Conservation (phyloP, 352 stramenopile genomes). For the Thalassiosira sp. region DNA sequence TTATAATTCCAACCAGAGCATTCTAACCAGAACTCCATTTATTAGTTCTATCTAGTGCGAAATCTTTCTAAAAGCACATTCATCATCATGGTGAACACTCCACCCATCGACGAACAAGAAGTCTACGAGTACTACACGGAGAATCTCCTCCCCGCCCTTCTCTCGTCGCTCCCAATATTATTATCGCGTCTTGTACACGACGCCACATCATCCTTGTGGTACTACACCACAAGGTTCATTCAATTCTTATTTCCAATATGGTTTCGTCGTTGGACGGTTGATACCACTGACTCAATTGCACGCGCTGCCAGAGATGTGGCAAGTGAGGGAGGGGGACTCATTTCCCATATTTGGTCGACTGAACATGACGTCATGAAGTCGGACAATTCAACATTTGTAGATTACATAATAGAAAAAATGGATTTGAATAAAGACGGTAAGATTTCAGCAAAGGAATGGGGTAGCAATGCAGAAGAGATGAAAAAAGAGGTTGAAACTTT, state of each 20-base stretch:
- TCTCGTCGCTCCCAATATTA: slow-evolving; percentile 61
- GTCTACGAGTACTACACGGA: slow-evolving; percentile 64
- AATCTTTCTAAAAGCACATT: neutral
- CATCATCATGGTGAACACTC: neutral
- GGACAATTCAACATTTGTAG: slow-evolving; percentile 35
- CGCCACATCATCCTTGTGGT: slow-evolving; percentile 3
- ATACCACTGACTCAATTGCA: slow-evolving; percentile 29
- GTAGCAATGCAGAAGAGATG: slow-evolving; percentile 45
- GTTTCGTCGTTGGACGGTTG: slow-evolving; percentile 38
- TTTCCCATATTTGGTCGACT: slow-evolving; percentile 27
- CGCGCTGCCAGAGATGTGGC: slow-evolving; percentile 24
- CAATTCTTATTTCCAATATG: slow-evolving; percentile 58
- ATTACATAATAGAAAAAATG: slow-evolving; percentile 37
- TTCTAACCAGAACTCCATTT: too few species aligned
- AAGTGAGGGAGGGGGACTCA: slow-evolving; percentile 24
- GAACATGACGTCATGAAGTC: slow-evolving; percentile 1
- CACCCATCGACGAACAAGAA: slow-evolving; percentile 36
- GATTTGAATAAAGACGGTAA: slow-evolving; percentile 28
- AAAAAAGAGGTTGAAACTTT: slow-evolving; percentile 41
- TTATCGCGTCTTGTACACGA: slow-evolving; percentile 49
- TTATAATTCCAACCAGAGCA: too few species aligned
- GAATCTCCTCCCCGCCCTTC: slow-evolving; percentile 55
- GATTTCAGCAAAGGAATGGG: slow-evolving; percentile 18
- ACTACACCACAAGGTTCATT: slow-evolving; percentile 19
- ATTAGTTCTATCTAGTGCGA: too few species aligned